Conservation (phyloP, 2,329 filamentous ascomycete species). For the Coniella lustricola region DNA sequence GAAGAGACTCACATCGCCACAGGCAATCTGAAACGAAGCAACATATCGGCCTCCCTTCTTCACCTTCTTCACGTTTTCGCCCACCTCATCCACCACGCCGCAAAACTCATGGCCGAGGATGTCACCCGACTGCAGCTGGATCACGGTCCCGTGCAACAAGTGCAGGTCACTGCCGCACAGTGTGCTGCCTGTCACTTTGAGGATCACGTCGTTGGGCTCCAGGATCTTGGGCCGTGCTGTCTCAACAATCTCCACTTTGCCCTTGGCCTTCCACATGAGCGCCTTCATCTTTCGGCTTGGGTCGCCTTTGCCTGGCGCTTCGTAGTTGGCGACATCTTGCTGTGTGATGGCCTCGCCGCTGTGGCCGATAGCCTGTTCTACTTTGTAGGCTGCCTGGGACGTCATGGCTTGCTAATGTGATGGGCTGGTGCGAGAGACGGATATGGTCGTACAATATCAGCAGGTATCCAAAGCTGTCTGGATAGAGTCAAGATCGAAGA, state of each 20-base stretch:
- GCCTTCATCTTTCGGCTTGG: conserved; percentile 66
- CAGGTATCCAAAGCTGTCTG: no score
- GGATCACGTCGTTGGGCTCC: conserved; percentile 69
- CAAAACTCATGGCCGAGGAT: conserved; percentile 61
- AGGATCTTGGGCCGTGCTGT: conserved; percentile 64
- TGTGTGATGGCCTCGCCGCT: conserved; percentile 54
- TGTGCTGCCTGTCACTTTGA: conserved; percentile 64
- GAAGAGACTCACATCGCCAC: conserved; percentile 32
- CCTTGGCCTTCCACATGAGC: conserved; percentile 75
- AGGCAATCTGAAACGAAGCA: conserved; percentile 79
- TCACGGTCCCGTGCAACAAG: conserved; percentile 47
- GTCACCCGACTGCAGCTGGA: conserved; percentile 57
- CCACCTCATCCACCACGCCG: conserved; percentile 48
- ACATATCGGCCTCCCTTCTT: conserved; percentile 65
- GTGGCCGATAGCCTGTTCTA: conserved; percentile 64
- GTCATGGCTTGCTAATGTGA: no score
- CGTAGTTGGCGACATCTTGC: conserved; percentile 63
- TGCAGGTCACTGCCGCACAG: conserved; percentile 55
- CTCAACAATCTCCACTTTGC: conserved; percentile 64
- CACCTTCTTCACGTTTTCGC: conserved; percentile 45
- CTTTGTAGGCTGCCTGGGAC: conserved; percentile 59
- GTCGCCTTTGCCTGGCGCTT: conserved; percentile 31
- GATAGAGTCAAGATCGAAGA: no score
- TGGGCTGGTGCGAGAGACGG: no score
- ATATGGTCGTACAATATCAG: no score